Base-by-base conservation (phyloP, 2,329 filamentous ascomycete genomes). In the Beauveria varroae region DNA sequence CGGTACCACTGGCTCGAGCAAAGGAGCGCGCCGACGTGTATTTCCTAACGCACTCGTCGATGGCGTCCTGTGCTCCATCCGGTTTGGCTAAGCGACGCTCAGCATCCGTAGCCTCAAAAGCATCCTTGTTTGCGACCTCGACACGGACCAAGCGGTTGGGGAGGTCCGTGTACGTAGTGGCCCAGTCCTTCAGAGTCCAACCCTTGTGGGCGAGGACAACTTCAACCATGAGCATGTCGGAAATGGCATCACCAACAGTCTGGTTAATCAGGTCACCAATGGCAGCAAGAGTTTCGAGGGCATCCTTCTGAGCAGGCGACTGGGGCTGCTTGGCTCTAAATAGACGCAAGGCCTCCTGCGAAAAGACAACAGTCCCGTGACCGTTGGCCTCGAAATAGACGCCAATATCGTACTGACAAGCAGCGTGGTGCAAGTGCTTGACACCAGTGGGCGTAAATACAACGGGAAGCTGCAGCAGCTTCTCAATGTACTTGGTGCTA, bases 321-420 rank as follows among this genome's bases (percentile, higher is more conserved):
- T 96, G 88, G 6, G 95, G 93, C 71, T 91, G 84, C 63, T 89
- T 88, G 68, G 85, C 88, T 67, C 82, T 83, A 77, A 99, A 96
- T 54, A 85, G 82, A 67, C 88, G 87, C 52, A 93, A 79, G 4
- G 93, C 93, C 63, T 90, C 86, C 62, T 89, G 85, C 1, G 91
- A 96, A 81, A 99, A 99, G 60, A 98, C 87, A 41, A 98, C 89
- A 10, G 95, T 99, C 66, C 95, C 95, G 75, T 99, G 95, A 34
- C 95, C 95, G 72, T 99, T 99, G 66, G 95, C 95, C 79, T 99
- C 95, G 70, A 99, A 99, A 79, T 99, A 99, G 57, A 98, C 91
- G 62, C 95, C 95, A 60, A 98, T 87, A 69, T 99, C 95, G 68
- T 96, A 96, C 66, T 93, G 90, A 69, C 90, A 87, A 44, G 95